Evolutionary conservation across 257 asterid genomes (phyloP).

Genomic region (Rehmannia glutinosa): DNA sequence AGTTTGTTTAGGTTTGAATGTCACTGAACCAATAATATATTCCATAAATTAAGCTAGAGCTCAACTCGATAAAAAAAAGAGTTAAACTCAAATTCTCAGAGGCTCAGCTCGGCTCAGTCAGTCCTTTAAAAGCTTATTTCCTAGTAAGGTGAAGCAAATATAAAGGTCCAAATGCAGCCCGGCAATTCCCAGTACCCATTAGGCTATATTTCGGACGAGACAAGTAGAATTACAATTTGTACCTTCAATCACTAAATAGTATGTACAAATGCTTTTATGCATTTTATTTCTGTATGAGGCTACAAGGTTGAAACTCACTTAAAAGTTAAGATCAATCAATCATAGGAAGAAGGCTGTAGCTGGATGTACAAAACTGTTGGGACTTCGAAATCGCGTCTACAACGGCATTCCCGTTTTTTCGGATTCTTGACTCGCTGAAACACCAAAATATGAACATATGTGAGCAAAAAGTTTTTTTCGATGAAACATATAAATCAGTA

Average conservation of each 20-base stretch:
- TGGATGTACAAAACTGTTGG: slow-evolving; percentile 9
- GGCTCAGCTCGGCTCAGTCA: too few species aligned
- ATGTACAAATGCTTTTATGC: slow-evolving; percentile 10
- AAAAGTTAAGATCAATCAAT: not conserved
- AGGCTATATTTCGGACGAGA: not conserved
- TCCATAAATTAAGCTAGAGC: too few species aligned
- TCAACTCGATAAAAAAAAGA: too few species aligned
- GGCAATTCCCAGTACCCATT: too few species aligned
- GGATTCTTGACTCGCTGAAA: slow-evolving; percentile 22
- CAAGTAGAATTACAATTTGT: slow-evolving; percentile 7
- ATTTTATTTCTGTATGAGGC: not conserved
- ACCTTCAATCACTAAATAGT: not conserved
- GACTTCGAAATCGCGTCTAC: slow-evolving; percentile 10
- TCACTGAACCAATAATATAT: too few species aligned
- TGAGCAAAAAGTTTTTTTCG: not conserved
- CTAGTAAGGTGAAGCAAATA: too few species aligned
- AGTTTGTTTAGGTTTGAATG: too few species aligned
- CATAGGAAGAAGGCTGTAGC: not conserved
- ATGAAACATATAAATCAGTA: not conserved
- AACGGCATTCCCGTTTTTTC: not conserved
- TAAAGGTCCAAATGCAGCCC: too few species aligned
- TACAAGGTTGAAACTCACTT: not conserved
- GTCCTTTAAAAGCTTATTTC: too few species aligned
- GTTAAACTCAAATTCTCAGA: too few species aligned
- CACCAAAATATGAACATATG: not conserved